Evolutionary conservation across 139 green algal genomes (phyloP).

Genomic region (Micractinium sp.): DNA sequence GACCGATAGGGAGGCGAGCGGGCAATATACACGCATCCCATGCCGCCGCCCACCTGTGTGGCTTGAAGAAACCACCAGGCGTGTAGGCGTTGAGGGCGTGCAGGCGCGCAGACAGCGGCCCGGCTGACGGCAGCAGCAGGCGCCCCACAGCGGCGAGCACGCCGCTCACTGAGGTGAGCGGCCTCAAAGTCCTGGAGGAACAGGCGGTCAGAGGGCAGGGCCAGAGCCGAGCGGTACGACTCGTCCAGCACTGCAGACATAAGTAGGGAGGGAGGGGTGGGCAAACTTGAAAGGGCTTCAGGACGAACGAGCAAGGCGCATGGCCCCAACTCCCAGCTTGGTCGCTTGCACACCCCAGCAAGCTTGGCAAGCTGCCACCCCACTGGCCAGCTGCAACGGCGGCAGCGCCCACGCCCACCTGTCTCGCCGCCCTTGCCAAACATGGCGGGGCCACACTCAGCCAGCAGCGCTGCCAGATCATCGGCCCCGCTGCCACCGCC

Average conservation of each 20-base stretch:
- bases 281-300: background rate
- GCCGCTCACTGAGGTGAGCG: background rate
- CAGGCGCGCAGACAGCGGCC: background rate
- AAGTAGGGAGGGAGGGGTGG: background rate
- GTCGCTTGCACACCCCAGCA: too few species aligned
- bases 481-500: too few species aligned
- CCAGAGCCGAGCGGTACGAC: background rate
- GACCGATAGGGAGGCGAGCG: too few species aligned
- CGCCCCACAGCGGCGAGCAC: background rate
- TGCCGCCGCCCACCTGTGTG: too few species aligned
- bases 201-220: background rate
- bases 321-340: too few species aligned
- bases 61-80: background rate
- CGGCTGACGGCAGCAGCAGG: background rate
- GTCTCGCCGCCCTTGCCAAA: background rate
- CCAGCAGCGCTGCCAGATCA: background rate
- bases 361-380: background rate
- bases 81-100: background rate
- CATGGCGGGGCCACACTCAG: background rate
- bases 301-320: background rate
- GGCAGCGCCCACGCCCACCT: background rate
- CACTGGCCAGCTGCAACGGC: background rate
- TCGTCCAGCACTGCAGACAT: constrained; percentile 7
- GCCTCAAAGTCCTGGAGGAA: background rate
- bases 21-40: too few species aligned